Conservation (phyloP, 192 early-diverging fungal species). For the Endogone sp. region DNA sequence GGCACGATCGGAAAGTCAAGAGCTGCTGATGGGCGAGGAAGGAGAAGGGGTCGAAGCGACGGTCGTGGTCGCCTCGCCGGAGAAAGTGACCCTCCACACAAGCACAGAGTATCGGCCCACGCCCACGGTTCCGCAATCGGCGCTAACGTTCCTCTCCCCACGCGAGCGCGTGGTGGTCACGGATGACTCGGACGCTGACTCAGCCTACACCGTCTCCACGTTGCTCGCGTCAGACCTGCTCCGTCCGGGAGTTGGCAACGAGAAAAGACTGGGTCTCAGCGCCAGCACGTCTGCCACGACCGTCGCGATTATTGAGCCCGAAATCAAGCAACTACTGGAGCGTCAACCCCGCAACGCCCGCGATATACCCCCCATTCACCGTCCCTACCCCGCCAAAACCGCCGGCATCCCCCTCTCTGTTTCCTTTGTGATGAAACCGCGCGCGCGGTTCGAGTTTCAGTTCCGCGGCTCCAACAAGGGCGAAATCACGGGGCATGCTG, state of each 20-base stretch:
- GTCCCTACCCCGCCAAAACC: slow-evolving; percentile 15
- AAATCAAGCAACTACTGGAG: no score
- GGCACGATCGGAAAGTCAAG: background rate
- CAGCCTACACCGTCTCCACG: background rate
- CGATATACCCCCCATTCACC: slow-evolving; percentile 19
- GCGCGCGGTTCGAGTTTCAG: slow-evolving; percentile 3
- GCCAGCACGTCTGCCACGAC: background rate
- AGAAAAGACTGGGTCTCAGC: background rate
- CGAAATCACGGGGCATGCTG: background rate
- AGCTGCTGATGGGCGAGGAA: background rate
- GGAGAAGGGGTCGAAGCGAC: background rate
- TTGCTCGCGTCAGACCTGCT: no score
- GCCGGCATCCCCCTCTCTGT: slow-evolving; percentile 12
- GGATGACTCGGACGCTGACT: background rate
- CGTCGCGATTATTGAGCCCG: background rate
- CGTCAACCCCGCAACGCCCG: slow-evolving; percentile 9
- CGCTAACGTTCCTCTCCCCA: background rate
- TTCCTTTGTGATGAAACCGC: slow-evolving; percentile 7
- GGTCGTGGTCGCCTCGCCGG: slow-evolving; percentile 5
- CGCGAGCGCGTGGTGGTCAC: background rate
- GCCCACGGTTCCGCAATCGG: background rate
- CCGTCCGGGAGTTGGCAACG: no score
- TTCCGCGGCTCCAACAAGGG: slow-evolving; percentile 7
- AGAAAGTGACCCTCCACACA: background rate
- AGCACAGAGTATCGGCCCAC: background rate